Conservation (phyloP, 2,329 filamentous ascomycete genomes). For the Aspergillus sp. region DNA sequence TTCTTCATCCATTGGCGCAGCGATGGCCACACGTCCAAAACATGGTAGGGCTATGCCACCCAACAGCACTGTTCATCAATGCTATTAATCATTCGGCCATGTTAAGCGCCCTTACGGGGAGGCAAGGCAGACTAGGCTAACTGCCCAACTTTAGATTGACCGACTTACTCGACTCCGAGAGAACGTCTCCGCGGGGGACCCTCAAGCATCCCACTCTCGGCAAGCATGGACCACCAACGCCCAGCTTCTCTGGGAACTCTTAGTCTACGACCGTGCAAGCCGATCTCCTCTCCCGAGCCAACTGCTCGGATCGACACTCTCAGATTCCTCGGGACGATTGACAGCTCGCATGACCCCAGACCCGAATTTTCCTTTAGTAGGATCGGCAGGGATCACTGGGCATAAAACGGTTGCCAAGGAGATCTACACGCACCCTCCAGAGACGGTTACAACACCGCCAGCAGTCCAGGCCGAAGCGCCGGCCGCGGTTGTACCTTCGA, state of each 20-base stretch:
- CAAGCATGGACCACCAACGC: conserved; percentile 35
- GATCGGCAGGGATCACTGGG: conserved; percentile 40
- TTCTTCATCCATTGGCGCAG: conserved; percentile 42
- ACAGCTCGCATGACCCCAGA: conserved; percentile 17
- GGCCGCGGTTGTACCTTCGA: not conserved
- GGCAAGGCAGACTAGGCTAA: conserved; percentile 3
- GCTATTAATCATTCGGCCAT: not conserved
- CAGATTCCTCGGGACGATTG: conserved; percentile 17
- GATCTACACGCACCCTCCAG: conserved; percentile 36
- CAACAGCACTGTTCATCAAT: not conserved
- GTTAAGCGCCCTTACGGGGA: not conserved
- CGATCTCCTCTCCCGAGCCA: conserved; percentile 12
- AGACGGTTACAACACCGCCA: conserved; percentile 15
- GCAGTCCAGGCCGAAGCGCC: not conserved
- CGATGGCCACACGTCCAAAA: conserved; percentile 46
- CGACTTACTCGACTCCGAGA: conserved; percentile 31
- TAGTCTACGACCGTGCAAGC: conserved; percentile 38
- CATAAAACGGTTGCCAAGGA: conserved; percentile 40
- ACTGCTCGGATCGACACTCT: conserved; percentile 10
- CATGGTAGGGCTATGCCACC: conserved; percentile 6
- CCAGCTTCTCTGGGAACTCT: conserved; percentile 37
- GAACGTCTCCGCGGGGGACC: conserved; percentile 29
- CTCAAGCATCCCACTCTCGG: conserved; percentile 10
- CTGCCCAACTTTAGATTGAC: conserved; percentile 14
- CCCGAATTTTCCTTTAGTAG: conserved; percentile 38